Evolutionary conservation across 805 yeast species (phyloP).

Genomic region (Zygoascus flipseniorum): DNA sequence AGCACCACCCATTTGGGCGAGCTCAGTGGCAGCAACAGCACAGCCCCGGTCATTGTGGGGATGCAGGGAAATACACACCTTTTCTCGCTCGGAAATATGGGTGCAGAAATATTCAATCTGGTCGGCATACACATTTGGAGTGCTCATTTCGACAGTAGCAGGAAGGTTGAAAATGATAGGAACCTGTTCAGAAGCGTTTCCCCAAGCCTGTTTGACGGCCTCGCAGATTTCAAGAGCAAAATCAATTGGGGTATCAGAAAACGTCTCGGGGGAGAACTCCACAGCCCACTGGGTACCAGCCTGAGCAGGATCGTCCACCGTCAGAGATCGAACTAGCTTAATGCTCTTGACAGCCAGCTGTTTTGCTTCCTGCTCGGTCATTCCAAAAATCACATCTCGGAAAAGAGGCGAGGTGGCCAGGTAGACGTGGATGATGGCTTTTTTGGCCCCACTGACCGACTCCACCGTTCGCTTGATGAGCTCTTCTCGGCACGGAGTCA

Average conservation of each 20-base stretch:
- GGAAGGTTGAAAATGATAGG: slow-evolving; percentile 78
- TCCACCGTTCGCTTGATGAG: slow-evolving; percentile 65
- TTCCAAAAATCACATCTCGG: slow-evolving; percentile 60
- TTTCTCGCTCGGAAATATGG: slow-evolving; percentile 56
- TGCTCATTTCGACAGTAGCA: slow-evolving; percentile 75
- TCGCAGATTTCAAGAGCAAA: slow-evolving; percentile 60
- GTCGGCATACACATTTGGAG: slow-evolving; percentile 78
- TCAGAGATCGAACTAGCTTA: slow-evolving; percentile 51
- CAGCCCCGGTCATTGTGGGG: slow-evolving; percentile 84
- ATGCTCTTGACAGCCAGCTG: slow-evolving; percentile 57
- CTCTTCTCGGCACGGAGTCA: slow-evolving; percentile 69
- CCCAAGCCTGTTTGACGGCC: slow-evolving; percentile 69
- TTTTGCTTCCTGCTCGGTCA: slow-evolving; percentile 48
- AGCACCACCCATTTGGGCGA: slow-evolving; percentile 79
- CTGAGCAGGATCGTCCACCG: slow-evolving; percentile 56
- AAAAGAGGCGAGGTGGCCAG: slow-evolving; percentile 70
- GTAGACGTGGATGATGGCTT: slow-evolving; percentile 68
- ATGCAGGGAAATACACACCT: slow-evolving; percentile 66
- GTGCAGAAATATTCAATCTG: slow-evolving; percentile 69
- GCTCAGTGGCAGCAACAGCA: slow-evolving; percentile 77
- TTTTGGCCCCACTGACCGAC: slow-evolving; percentile 62
- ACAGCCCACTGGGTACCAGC: slow-evolving; percentile 57
- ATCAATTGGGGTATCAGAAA: slow-evolving; percentile 60
- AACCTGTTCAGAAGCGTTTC: slow-evolving; percentile 46
- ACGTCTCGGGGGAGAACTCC: slow-evolving; percentile 77